These are phyloP conservation scores for Ogataea parapolymorpha DNA, from an alignment of 805 yeast species.

Conservation along the genomic window DNA sequence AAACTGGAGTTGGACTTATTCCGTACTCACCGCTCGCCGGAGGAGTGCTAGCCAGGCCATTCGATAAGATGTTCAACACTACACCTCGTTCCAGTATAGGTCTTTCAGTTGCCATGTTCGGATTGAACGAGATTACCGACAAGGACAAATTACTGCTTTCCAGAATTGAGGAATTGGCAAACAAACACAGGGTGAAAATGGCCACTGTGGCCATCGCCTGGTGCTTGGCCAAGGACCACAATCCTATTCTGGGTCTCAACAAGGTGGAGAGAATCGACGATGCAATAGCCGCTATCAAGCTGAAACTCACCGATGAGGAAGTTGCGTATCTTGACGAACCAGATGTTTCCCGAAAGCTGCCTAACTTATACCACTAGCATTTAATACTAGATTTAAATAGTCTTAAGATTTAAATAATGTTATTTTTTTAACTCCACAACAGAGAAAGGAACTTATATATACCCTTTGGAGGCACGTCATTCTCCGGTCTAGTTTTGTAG, in stretches of 20 bases:
- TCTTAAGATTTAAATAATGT: not conserved
- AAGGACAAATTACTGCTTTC: slow-evolving; percentile 37
- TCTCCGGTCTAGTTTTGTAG: not conserved
- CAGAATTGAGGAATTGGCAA: slow-evolving; percentile 55
- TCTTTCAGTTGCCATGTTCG: not conserved
- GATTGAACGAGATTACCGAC: slow-evolving; percentile 20
- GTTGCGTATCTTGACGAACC: slow-evolving; percentile 36
- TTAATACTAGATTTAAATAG: not conserved
- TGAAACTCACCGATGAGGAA: slow-evolving; percentile 39
- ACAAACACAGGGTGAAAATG: slow-evolving; percentile 47
- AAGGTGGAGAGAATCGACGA: slow-evolving; percentile 49
- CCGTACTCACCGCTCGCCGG: slow-evolving; percentile 55
- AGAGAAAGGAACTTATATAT: not conserved
- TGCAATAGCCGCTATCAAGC: slow-evolving; percentile 39
- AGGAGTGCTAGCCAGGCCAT: slow-evolving; percentile 53
- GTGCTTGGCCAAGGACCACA: slow-evolving; percentile 47
- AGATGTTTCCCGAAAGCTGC: slow-evolving; percentile 19
- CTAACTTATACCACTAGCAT: not conserved
- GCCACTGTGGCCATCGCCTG: slow-evolving; percentile 53
- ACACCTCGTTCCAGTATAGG: slow-evolving; percentile 5
- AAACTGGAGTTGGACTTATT: slow-evolving; percentile 50
- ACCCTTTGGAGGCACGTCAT: not conserved
- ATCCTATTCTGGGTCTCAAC: slow-evolving; percentile 58
- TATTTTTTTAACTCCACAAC: not conserved
- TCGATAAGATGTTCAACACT: slow-evolving; percentile 4